phyloP scores from a whole-genome alignment of 139 green algal genomes.

The Bryopsis sp. region DNA sequence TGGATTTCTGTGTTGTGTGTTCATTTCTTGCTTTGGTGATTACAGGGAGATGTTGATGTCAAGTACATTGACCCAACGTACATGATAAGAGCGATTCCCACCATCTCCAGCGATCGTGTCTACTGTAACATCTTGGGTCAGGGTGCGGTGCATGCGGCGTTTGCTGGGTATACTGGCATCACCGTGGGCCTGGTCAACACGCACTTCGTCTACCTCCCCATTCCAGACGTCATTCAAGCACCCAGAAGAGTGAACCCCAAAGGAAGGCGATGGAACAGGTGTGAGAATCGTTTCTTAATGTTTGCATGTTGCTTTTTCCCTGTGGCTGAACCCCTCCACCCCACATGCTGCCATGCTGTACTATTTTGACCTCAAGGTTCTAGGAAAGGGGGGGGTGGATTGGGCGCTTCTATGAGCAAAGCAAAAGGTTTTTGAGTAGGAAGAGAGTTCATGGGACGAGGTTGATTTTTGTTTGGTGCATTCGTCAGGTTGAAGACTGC shows the following conservation, averaged over 20 bases:
- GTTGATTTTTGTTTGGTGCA: background rate
- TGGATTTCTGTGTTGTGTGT: too few relatives aligned
- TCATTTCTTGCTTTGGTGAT: background rate
- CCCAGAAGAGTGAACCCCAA: slow-evolving; percentile 29
- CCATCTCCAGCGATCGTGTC: slow-evolving; percentile 80
- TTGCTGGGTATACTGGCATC: slow-evolving; percentile 68
- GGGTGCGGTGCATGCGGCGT: slow-evolving; percentile 88
- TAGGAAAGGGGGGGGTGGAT: background rate
- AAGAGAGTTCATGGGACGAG: background rate
- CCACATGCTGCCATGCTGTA: background rate
- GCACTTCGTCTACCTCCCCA: slow-evolving; percentile 86
- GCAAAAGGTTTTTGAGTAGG: background rate
- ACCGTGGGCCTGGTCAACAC: slow-evolving; percentile 88
- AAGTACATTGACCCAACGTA: slow-evolving; percentile 96
- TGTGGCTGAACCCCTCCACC: too few relatives aligned
- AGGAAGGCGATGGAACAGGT: slow-evolving; percentile 46
- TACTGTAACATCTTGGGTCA: slow-evolving; percentile 92
- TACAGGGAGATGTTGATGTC: slow-evolving; percentile 59
- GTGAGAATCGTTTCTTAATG: background rate
- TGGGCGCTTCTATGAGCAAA: background rate
- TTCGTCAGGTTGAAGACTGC: slow-evolving; percentile 62
- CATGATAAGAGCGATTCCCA: slow-evolving; percentile 91
- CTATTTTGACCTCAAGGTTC: background rate
- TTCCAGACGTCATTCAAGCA: slow-evolving; percentile 75
- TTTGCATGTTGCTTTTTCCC: background rate